Base-by-base conservation (phyloP, 108 stramenopile genomes). In the Cyclostephanos invisitatus region DNA sequence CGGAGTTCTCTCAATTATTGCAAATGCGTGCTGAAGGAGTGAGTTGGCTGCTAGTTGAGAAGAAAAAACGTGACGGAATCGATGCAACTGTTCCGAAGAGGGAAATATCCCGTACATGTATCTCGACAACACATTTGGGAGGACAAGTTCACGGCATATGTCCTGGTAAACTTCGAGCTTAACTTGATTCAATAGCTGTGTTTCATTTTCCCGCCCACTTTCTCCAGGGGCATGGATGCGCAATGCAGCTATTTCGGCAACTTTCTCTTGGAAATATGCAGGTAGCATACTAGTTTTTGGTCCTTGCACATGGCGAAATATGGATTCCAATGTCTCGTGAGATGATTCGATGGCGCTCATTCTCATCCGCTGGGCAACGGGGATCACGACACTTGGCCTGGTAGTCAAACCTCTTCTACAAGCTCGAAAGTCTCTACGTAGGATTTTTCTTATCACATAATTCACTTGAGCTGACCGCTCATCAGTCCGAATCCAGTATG, bases 401-500 rank as follows among this genome's bases (percentile, higher is more conserved):
- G 88, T 69, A 22, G 82, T 73, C n/a, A 92, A 62, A 70, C 85
- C 50, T 57, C 82, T 84, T 69, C 91, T 74, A 48, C 85, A 84
- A 27, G 83, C 67, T 20, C 74, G 69, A 22, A 82, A 72, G 42
- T 88, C 86, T 50, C 74, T 78, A 20, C 88, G 72, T 15, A 94
- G 67, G 28, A 84, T 74, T 73, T 92, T 94, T 28, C 84, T 80
- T 46, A 91, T 48, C 24, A 91, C 63, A 48, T 80, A 92, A 47
- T 84, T 70, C 21, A 87, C 79, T 57, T 94, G 93, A 21, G 90
- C 72, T 18, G 91, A 86, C 21, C 91, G 73, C 67, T 96, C 95
- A 64, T 92, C 91, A 27, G 89, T 85, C 28, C 89, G 78, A 46
- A 88, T 92, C 87, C 88, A 91, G 72, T 96, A 90, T n/a, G 91